Base-by-base conservation (phyloP, 139 green algal species). In the Diplosphaera chodatii region DNA sequence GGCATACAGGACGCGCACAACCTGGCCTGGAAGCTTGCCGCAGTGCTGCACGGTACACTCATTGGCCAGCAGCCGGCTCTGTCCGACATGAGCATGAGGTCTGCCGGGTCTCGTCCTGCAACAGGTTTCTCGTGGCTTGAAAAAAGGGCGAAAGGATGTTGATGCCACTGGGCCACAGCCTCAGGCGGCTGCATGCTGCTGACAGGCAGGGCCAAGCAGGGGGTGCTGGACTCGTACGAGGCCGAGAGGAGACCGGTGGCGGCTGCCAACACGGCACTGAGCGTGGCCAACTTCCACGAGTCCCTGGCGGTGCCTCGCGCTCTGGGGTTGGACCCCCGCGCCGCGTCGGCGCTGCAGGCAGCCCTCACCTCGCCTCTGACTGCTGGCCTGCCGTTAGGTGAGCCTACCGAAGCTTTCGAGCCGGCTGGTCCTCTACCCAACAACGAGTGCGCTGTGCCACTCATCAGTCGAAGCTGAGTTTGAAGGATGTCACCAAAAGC, bases 1-100 rank as follows among this genome's bases (percentile, higher is more conserved):
- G 94, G 94, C 20, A 85, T 97, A 21, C 91, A 96, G 69, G 93
- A 99, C 67, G 92, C 91, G 0, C 93, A 97, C 83, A 97, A 96
- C 74, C 80, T 98, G 30, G 94, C 92, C 0, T 98, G 92, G 93
- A 97, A 97, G 84, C 85, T 98, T 25, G 91, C 93, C 16, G 78
- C 87, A n/a, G 87, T 89, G 32, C 69, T 92, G 22, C 48, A 25
- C 22, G 48, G 69, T 59, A 25, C 37, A 48, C n/a, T n/a, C n/a
- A n/a, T n/a, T n/a, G n/a, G n/a, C n/a, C n/a, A n/a, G n/a, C n/a
- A n/a, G n/a, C n/a, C n/a, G n/a, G n/a, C n/a, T n/a, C n/a, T n/a
- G n/a, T n/a, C n/a, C n/a, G n/a, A n/a, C n/a, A n/a, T n/a, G n/a
- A n/a, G n/a, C n/a, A n/a, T n/a, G n/a, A n/a, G n/a, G n/a, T n/a